phyloP scores from a whole-genome alignment of 1,284 basidiomycete species.

The Vanrija pseudolonga region DNA sequence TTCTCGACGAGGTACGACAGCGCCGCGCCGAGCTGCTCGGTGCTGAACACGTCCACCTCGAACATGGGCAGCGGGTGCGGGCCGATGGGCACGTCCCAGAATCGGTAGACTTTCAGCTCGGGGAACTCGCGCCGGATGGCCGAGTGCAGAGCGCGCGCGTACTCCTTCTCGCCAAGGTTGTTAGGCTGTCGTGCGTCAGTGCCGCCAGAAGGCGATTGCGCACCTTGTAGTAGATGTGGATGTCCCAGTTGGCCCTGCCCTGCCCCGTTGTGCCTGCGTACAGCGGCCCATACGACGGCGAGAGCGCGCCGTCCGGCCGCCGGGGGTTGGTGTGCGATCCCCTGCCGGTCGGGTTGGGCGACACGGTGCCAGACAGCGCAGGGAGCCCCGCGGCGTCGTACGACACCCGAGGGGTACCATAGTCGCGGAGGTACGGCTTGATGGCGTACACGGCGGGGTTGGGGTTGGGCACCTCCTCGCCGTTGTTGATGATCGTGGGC shows the following conservation, averaged over 20 bases:
- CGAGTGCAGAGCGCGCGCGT: conserved; percentile 9
- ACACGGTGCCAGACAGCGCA: conserved; percentile 53
- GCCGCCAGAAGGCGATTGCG: too few species aligned
- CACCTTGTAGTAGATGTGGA: conserved; percentile 13
- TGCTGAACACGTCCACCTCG: conserved; percentile 63
- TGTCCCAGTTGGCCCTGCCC: conserved; percentile 7
- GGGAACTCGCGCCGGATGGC: conserved; percentile 15
- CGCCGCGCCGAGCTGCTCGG: conserved; percentile 62
- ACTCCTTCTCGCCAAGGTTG: conserved; percentile 8
- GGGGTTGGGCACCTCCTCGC: background rate
- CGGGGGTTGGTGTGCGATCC: conserved; percentile 44
- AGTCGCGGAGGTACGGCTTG: background rate
- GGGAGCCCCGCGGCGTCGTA: background rate
- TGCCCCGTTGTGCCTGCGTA: background rate
- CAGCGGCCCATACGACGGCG: conserved; percentile 6
- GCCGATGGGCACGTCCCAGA: conserved; percentile 8
- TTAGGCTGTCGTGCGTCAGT: conserved; percentile 1
- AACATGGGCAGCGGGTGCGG: conserved; percentile 61
- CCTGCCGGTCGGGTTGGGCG: conserved; percentile 57
- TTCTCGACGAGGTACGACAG: conserved; percentile 63
- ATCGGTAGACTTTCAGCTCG: conserved; percentile 11
- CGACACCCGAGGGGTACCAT: background rate
- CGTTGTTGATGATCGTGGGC: background rate
- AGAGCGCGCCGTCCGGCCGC: conserved; percentile 1
- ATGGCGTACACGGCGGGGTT: background rate